Evolutionary conservation across 169 alveolate species (phyloP).

Genomic region (Fabrea salina): DNA sequence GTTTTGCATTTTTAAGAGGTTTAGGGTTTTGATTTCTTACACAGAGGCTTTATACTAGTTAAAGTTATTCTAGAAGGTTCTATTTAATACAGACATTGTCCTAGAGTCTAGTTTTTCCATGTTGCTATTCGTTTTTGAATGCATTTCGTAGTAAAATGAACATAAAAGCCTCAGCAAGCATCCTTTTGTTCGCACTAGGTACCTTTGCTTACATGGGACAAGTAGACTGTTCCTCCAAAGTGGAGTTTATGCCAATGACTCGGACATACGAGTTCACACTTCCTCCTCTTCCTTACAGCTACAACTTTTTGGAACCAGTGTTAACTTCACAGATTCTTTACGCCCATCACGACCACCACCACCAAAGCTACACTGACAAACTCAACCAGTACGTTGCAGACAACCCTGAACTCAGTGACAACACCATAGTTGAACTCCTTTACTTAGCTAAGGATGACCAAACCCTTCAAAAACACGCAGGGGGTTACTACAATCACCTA

Average conservation of each 20-base stretch:
- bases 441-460: slow-evolving; percentile 35
- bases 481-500: slow-evolving; percentile 60
- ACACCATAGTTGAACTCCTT: slow-evolving; percentile 33
- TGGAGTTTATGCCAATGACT: not conserved
- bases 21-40: too few relatives aligned
- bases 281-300: slow-evolving; percentile 34
- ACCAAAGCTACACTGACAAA: slow-evolving; percentile 57
- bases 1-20: slow-evolving; percentile 11
- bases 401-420: slow-evolving; percentile 45
- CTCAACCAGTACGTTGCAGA: slow-evolving; percentile 31
- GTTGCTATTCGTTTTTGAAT: too few relatives aligned
- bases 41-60: too few relatives aligned
- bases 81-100: too few relatives aligned
- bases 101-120: too few relatives aligned
- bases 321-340: slow-evolving; percentile 32
- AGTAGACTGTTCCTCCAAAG: not conserved
- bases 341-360: slow-evolving; percentile 66
- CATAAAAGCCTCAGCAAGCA: too few relatives aligned
- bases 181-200: too few relatives aligned
- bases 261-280: not conserved
- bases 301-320: slow-evolving; percentile 58
- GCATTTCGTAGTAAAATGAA: too few relatives aligned
- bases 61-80: too few relatives aligned
- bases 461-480: slow-evolving; percentile 48
- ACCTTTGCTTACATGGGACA: too few relatives aligned